Conservation (phyloP, 495 filamentous ascomycete species). For the Pyronema domesticum region DNA sequence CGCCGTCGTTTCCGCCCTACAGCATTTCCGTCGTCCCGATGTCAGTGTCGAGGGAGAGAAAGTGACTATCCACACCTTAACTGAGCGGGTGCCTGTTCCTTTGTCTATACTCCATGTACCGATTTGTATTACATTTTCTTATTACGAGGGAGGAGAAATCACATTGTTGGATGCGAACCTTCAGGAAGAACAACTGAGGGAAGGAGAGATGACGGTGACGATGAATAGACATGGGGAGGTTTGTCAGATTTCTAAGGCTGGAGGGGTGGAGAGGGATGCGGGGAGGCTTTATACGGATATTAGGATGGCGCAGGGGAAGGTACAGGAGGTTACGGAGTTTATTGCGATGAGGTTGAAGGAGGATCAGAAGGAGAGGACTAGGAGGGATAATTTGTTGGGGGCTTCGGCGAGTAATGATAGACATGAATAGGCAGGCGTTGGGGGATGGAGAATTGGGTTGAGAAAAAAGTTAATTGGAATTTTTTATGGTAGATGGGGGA, state of each 20-base stretch:
- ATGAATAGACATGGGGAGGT: slow-evolving; percentile 82
- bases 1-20: slow-evolving; percentile 66
- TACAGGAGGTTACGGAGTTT: slow-evolving; percentile 54
- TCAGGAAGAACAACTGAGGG: slow-evolving; percentile 70
- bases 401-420: slow-evolving; percentile 71
- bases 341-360: slow-evolving; percentile 55
- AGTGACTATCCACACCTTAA: slow-evolving; percentile 59
- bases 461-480: no score
- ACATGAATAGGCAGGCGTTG: neutral
- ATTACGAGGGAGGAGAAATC: slow-evolving; percentile 37
- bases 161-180: slow-evolving; percentile 60
- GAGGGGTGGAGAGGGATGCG: slow-evolving; percentile 63
- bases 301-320: slow-evolving; percentile 51
- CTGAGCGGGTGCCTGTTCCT: slow-evolving; percentile 78
- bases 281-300: slow-evolving; percentile 53
- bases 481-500: no score
- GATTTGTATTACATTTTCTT: slow-evolving; percentile 69
- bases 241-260: slow-evolving; percentile 76
- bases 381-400: slow-evolving; percentile 53
- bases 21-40: slow-evolving; percentile 79
- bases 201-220: slow-evolving; percentile 67
- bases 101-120: slow-evolving; percentile 80
- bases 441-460: neutral
- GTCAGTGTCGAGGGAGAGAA: slow-evolving; percentile 64
- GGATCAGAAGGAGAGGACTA: slow-evolving; percentile 55